Evolutionary conservation across 306 rosid species (phyloP), one percentile per base, ranked within the genome.

Genomic region (Gleditsia sinensis): DNA sequence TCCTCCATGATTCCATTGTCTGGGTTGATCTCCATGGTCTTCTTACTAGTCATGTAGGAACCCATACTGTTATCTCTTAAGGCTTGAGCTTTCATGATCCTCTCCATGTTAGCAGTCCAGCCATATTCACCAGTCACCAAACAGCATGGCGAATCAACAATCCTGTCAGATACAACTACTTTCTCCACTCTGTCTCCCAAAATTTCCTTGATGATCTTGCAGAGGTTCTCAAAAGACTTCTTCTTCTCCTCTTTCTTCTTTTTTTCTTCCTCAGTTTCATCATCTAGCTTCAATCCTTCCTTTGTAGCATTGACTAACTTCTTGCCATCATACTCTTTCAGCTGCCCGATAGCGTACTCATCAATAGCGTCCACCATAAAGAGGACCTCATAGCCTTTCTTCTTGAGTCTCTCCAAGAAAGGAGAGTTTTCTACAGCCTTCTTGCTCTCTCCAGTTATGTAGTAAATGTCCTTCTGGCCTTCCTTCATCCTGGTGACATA

Each of bases 71-170:
- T 85, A 42, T 88, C 89, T 23, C 89, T 78, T 16, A 88, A 36
- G 0, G 92, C 88, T 71, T 87, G 92, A 4, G 92, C 92, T 81
- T 85, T 87, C 89, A 87, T 84, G 43, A 87, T 87, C 67, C 92
- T 85, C 72, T 88, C 92, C 92, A 88, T 88, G 69, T 88, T 88
- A 0, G 92, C 89, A 7, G 80, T 85, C 92, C 92, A 88, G 0
- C 92, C 89, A 13, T 88, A 85, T 17, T 88, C 92, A 3, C 88
- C 89, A 0, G 89, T 88, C 19, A 88, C 92, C 84, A 88, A 48
- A 72, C 92, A 88, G 83, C 92, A 88, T 2, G 92, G 92, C 0
- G 92, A 88, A 39, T 88, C 92, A 0, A 88, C 92, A 65, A 88
- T 85, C 9, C 92, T 82, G 17, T 87, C 92, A 0, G 92, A 87